phyloP scores from a whole-genome alignment of 176 grass and related monocot genomes.

The Panicum miliaceum region DNA sequence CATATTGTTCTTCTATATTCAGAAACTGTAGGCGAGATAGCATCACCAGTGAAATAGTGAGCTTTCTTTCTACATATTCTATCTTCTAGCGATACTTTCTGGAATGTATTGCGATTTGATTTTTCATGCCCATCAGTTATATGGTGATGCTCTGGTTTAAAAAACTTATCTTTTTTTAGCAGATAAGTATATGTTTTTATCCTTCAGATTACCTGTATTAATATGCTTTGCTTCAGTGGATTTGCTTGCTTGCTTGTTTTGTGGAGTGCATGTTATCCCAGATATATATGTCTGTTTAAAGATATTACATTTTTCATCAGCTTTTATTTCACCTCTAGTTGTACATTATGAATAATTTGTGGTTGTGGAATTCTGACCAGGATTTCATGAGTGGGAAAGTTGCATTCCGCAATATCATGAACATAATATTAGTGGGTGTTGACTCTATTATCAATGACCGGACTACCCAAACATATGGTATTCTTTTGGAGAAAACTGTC shows the following conservation, averaged over 20 bases:
- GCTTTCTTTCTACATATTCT: conserved; percentile 13
- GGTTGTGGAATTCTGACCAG: conserved; percentile 49
- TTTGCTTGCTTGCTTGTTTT: conserved; percentile 34
- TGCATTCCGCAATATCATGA: conserved; percentile 93
- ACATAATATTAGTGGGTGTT: conserved; percentile 76
- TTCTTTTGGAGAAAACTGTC: conserved; percentile 81
- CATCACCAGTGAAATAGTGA: background rate
- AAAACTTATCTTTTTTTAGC: background rate
- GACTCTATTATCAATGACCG: conserved; percentile 78
- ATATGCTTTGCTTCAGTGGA: conserved; percentile 1
- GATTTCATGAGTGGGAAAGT: conserved; percentile 94
- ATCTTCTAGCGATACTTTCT: background rate
- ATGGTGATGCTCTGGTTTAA: conserved; percentile 2
- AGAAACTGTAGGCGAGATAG: conserved; percentile 12
- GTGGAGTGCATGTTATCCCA: conserved; percentile 1
- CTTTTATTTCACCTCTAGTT: conserved; percentile 28
- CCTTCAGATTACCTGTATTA: conserved; percentile 26
- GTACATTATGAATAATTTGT: conserved; percentile 24
- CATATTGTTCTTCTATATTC: conserved; percentile 24
- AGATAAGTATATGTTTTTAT: background rate
- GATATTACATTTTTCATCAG: conserved; percentile 18
- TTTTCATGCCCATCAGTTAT: conserved; percentile 26
- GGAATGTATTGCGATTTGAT: conserved; percentile 27
- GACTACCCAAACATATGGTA: conserved; percentile 76
- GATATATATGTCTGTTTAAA: conserved; percentile 12